Evolutionary conservation across 495 filamentous ascomycete species (phyloP).

Genomic region (Trichoderma erinaceum): DNA sequence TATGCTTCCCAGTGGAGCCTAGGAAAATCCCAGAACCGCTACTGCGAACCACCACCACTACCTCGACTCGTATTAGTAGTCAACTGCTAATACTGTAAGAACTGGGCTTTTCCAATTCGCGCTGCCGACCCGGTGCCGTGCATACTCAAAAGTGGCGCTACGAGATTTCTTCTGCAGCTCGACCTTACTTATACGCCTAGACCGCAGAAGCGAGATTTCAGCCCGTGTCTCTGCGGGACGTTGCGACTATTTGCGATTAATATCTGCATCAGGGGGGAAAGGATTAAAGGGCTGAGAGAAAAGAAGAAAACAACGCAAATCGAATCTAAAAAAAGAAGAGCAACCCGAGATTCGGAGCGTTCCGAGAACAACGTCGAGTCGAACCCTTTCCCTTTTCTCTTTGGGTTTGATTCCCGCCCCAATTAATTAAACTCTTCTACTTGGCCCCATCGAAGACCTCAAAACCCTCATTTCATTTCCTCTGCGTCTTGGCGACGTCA

Average conservation of each 20-base stretch:
- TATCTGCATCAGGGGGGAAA: too few species aligned
- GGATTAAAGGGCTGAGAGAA: neutral
- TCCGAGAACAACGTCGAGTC: neutral
- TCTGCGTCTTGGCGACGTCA: slow-evolving; percentile 18
- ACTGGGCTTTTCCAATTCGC: too few species aligned
- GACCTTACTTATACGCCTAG: neutral
- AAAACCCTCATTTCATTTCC: neutral
- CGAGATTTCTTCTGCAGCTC: neutral
- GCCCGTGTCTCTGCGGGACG: too few species aligned
- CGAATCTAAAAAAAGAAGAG: neutral
- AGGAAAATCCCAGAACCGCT: neutral
- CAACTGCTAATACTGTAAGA: too few species aligned
- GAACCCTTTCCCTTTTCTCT: too few species aligned
- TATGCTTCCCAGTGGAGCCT: neutral
- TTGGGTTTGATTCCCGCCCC: neutral
- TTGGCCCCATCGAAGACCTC: slow-evolving; percentile 11
- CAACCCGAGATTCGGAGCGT: neutral
- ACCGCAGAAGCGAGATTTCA: neutral
- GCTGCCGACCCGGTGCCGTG: neutral
- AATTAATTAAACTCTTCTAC: neutral
- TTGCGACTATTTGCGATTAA: too few species aligned
- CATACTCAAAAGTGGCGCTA: neutral
- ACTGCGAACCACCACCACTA: neutral
- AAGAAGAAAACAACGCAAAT: neutral
- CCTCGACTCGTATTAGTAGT: neutral